Base-by-base conservation (phyloP, 2,329 filamentous ascomycete species). In the Verticillium tricorpus region DNA sequence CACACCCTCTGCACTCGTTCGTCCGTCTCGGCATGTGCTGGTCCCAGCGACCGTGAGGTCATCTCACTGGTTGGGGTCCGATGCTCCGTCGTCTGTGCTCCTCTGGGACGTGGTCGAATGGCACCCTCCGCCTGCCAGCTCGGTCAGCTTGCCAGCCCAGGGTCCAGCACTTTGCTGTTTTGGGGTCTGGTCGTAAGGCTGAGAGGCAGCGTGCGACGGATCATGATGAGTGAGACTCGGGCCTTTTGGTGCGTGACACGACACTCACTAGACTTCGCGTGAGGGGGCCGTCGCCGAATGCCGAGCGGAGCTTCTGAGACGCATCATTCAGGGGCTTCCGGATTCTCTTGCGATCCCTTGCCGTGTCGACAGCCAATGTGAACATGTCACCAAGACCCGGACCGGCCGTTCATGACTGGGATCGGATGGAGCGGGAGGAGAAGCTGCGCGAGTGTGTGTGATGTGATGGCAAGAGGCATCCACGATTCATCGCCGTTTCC, bases 401-500 rank as follows among this genome's bases (percentile, higher is more conserved):
- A 15, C 37, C 14, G 17, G 35, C 35, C 28, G 28, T 6, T 28
- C 34, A 35, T 35, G 34, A 35, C 9, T 35, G 34, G n/a, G n/a
- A 52, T 52, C 17, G 8, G 19, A 12, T 25, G 39, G 39, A 8
- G n/a, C 22, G 19, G 45, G 19, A 52, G 19, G 45, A 40, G 15
- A 40, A 40, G 37, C 6, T 28, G 28, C 28, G 37, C 15, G 37
- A 40, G 28, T 28, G 28, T 5, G 28, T 28, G 28, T 28, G 28
- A 17, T 40, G 37, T 40, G 37, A 40, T 40, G 37, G 15, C 28
- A 52, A 22, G 45, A 52, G 22, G 45, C 45, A 52, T 12, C 45
- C 7, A 25, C 45, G 45, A 52, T 52, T 58, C 54, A 22, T 55
- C 35, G 28, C 50, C 34, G 61, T 60, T 64, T 62, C 62, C 25